Base-by-base conservation (phyloP, 495 filamentous ascomycete species). In the Aspergillus indologenus region DNA sequence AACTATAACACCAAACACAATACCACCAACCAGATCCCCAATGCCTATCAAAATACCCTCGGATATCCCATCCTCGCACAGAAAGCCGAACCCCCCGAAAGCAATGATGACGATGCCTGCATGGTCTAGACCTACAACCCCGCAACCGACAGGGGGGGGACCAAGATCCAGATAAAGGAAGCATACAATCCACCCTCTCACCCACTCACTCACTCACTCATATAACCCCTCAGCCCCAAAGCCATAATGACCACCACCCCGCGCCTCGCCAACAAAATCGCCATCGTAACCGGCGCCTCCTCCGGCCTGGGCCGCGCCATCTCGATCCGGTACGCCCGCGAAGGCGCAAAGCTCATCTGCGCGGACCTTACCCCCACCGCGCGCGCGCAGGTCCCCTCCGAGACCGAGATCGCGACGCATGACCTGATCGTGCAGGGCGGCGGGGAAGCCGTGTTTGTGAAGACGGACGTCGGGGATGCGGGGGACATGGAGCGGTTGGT, bases 241-340 rank as follows among this genome's bases (percentile, higher is more conserved):
- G 3, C 26, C 26, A 29, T 9, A 29, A 29, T 29, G 26, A 29
- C 26, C 26, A 8, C 21, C 21, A 23, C 12, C 47, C 23, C 26
- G 21, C 73, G 73, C 22, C 60, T 78, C 0, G 51, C 55, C 1
- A 58, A 68, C 58, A 77, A 76, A 63, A 68, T 78, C 2, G 75
- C 74, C 46, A 75, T 83, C 18, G 68, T 83, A 19, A 83, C 80
- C 1, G 81, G 81, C 31, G 34, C 77, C 6, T 79, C 79, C 1
- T 76, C 76, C 0, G 80, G 79, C 5, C 57, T 83, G 0, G 78
- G 81, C 20, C 68, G 79, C 45, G 77, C 76, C 1, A 83, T 83
- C 49, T 65, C 73, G 6, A 23, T 80, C 8, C 63, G 68, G 0
- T 80, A 75, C 58, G 72, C 76, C 11, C 59, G 53, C 7, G 72